Percentiles rank a stretch among this genome's conserved stretches.
Evolutionary conservation across 1,284 basidiomycete genomes (phyloP).

Genomic region (Prillingera fragicola): DNA sequence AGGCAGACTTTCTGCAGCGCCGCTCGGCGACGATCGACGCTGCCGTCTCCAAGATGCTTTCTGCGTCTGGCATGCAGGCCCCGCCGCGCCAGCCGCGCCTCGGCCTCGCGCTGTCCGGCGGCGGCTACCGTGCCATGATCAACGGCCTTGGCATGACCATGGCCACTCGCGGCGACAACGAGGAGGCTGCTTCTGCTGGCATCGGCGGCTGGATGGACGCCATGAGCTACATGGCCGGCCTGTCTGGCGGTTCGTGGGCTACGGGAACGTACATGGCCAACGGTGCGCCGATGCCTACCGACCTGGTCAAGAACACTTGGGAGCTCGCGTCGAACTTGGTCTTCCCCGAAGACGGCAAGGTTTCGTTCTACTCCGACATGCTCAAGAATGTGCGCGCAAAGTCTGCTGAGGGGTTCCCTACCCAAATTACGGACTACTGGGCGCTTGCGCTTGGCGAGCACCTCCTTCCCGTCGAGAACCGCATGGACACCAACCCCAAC

Average conservation of each 20-base stretch:
- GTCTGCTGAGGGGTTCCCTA: slow-evolving; percentile 35
- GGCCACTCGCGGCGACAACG: slow-evolving; percentile 7
- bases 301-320: slow-evolving; percentile 44
- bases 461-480: slow-evolving; percentile 42
- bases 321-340: slow-evolving; percentile 50
- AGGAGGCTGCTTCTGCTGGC: slow-evolving; percentile 19
- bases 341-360: slow-evolving; percentile 44
- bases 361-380: slow-evolving; percentile 48
- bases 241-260: slow-evolving; percentile 46
- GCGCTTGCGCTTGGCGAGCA: slow-evolving; percentile 42
- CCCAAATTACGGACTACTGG: slow-evolving; percentile 47
- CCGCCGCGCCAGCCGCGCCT: slow-evolving; percentile 45
- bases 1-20: slow-evolving; percentile 31
- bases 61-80: slow-evolving; percentile 23
- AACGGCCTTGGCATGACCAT: slow-evolving; percentile 19
- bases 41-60: slow-evolving; percentile 29
- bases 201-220: slow-evolving; percentile 43
- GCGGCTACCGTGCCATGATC: slow-evolving; percentile 52
- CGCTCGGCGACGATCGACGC: slow-evolving; percentile 22
- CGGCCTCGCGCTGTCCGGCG: slow-evolving; percentile 49
- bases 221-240: slow-evolving; percentile 44
- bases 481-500: slow-evolving; percentile 39
- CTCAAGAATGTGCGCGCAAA: slow-evolving; percentile 43
- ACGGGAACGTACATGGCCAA: slow-evolving; percentile 43
- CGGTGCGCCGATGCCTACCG: slow-evolving; percentile 32